Evolutionary conservation across 768 basidiomycete species (phyloP).

Genomic region (Termitomyces titanicus): DNA sequence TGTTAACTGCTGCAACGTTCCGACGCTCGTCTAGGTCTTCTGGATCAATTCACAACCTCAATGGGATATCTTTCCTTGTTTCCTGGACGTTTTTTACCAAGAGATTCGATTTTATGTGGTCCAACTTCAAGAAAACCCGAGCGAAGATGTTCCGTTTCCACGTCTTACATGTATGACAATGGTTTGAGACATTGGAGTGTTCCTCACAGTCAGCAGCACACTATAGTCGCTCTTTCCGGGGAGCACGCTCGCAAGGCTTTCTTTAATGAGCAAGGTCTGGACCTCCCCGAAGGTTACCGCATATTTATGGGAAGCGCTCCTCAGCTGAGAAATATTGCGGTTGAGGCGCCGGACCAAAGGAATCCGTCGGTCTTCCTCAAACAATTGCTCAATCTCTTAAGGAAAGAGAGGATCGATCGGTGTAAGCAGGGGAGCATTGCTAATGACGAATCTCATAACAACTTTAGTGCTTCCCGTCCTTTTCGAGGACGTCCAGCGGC

Average conservation of each 20-base stretch:
- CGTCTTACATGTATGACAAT: slow-evolving; percentile 21
- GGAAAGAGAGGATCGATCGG: slow-evolving; percentile 11
- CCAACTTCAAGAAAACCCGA: slow-evolving; percentile 20
- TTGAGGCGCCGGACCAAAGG: slow-evolving; percentile 13
- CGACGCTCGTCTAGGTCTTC: neutral
- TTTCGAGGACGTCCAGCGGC: slow-evolving; percentile 20
- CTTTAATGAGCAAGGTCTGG: slow-evolving; percentile 26
- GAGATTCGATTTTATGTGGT: slow-evolving; percentile 25
- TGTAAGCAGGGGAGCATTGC: neutral
- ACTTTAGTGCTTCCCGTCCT: slow-evolving; percentile 19
- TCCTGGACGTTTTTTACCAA: slow-evolving; percentile 30
- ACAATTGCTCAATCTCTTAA: slow-evolving; percentile 9
- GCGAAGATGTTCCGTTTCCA: slow-evolving; percentile 24
- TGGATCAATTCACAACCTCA: slow-evolving; percentile 14
- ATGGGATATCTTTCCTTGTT: slow-evolving; percentile 24
- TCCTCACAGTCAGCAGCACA: slow-evolving; percentile 4
- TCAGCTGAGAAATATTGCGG: slow-evolving; percentile 21
- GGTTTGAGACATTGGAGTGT: neutral
- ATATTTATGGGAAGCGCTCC: slow-evolving; percentile 30
- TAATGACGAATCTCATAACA: neutral
- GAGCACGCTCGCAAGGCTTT: slow-evolving; percentile 29
- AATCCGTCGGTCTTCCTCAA: slow-evolving; percentile 19
- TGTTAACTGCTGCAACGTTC: neutral
- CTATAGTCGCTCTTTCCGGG: slow-evolving; percentile 26
- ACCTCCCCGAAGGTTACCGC: slow-evolving; percentile 30